Conservation (phyloP, 345 rosid species). For the Ailanthus altissimus region DNA sequence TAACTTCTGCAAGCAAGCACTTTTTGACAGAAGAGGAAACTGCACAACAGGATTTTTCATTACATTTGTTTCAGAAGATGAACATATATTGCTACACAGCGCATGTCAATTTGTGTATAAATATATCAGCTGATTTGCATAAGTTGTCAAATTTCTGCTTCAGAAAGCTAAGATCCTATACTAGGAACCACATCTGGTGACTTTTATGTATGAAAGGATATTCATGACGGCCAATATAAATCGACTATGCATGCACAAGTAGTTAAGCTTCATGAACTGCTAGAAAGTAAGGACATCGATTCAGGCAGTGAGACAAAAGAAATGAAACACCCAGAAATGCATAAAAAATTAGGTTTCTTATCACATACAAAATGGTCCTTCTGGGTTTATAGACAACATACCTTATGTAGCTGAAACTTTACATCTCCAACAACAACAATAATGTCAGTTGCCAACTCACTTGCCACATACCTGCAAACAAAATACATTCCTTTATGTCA, state of each 20-base stretch:
- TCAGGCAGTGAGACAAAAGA: too few species aligned
- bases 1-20: slow-evolving; percentile 63
- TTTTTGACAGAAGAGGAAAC: slow-evolving; percentile 89
- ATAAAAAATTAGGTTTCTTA: background rate
- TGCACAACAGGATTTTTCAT: slow-evolving; percentile 29
- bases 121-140: background rate
- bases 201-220: background rate
- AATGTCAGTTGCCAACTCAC: slow-evolving; percentile 78
- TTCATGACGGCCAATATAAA: too few species aligned
- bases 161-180: too few species aligned
- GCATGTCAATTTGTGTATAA: background rate
- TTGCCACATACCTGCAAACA: slow-evolving; percentile 57
- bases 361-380: background rate
- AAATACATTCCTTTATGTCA: background rate
- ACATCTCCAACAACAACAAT: slow-evolving; percentile 53
- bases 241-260: too few species aligned
- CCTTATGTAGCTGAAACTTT: slow-evolving; percentile 84
- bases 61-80: slow-evolving; percentile 20
- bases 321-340: background rate
- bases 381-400: slow-evolving; percentile 27
- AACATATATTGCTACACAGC: background rate
- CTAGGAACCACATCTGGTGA: background rate
- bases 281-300: too few species aligned
- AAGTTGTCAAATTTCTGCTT: too few species aligned
- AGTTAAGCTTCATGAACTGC: too few species aligned